Evolutionary conservation across 139 green algal species (phyloP).

Genomic region (Tetraselmis chui): DNA sequence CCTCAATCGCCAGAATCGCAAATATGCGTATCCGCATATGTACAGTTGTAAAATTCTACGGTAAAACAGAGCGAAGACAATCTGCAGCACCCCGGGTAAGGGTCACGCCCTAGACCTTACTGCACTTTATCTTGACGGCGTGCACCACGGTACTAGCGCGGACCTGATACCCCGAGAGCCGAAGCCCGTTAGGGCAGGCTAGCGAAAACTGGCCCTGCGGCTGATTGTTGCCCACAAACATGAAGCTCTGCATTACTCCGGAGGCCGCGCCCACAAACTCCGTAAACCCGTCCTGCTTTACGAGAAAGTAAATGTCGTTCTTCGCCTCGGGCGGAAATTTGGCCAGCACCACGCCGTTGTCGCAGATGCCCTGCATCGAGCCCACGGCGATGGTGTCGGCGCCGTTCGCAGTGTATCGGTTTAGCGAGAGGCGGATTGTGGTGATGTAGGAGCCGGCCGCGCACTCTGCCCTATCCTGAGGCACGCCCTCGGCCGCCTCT

Average conservation of each 20-base stretch:
- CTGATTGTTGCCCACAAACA: neutral
- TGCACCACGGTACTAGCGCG: neutral
- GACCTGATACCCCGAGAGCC: neutral
- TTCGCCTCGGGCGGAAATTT: neutral
- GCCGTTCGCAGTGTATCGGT: neutral
- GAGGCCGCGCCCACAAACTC: neutral
- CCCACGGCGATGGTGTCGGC: neutral
- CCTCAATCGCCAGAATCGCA: too few species aligned
- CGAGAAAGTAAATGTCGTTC: neutral
- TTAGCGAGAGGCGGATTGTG: neutral
- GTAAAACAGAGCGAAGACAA: too few species aligned
- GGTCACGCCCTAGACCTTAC: too few species aligned
- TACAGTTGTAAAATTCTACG: too few species aligned
- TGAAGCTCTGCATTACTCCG: neutral
- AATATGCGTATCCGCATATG: too few species aligned
- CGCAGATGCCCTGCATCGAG: neutral
- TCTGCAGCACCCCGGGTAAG: too few species aligned
- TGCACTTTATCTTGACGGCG: neutral
- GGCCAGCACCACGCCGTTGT: neutral
- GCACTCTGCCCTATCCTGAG: neutral
- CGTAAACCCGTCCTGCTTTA: neutral
- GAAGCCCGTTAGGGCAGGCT: neutral
- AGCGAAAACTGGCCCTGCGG: neutral
- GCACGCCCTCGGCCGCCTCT: neutral
- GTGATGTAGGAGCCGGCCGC: neutral